Evolutionary conservation across 164 flowering plant genomes (phyloP).

Genomic region (Houttuynia cordata): DNA sequence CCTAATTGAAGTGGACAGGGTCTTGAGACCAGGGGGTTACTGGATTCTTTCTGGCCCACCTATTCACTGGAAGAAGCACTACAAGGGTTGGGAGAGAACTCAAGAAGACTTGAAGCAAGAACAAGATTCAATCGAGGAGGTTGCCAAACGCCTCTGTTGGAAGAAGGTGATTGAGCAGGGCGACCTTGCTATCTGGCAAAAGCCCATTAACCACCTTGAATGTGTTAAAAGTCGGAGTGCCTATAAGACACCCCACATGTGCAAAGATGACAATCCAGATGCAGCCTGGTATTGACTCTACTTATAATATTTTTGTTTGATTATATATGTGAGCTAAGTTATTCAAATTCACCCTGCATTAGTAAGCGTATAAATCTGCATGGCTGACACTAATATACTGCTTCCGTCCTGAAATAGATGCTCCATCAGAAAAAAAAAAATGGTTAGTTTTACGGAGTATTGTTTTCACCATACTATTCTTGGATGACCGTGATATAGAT

Average conservation of each 20-base stretch:
- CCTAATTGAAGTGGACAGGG: slow-evolving; percentile 81
- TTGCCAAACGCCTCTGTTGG: slow-evolving; percentile 80
- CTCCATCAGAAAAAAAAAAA: no score
- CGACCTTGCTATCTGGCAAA: slow-evolving; percentile 80
- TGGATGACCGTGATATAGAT: background rate
- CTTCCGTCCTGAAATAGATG: no score
- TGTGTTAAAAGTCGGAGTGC: slow-evolving; percentile 36
- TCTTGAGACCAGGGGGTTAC: slow-evolving; percentile 89
- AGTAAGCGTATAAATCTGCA: no score
- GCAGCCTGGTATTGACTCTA: slow-evolving; percentile 49
- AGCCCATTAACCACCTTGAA: slow-evolving; percentile 78
- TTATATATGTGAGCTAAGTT: no score
- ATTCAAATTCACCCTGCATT: no score
- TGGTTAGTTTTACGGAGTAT: no score
- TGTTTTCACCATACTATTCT: background rate
- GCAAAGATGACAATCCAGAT: slow-evolving; percentile 72
- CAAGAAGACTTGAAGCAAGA: slow-evolving; percentile 84
- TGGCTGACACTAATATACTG: no score
- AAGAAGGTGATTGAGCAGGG: slow-evolving; percentile 68
- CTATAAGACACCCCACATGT: slow-evolving; percentile 50
- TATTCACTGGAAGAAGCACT: slow-evolving; percentile 72
- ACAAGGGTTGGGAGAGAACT: slow-evolving; percentile 96
- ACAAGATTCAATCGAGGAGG: slow-evolving; percentile 75
- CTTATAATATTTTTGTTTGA: no score
- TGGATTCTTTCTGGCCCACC: slow-evolving; percentile 99